phyloP scores from a whole-genome alignment of 352 stramenopile species.

The Globisporangium mamillatum region DNA sequence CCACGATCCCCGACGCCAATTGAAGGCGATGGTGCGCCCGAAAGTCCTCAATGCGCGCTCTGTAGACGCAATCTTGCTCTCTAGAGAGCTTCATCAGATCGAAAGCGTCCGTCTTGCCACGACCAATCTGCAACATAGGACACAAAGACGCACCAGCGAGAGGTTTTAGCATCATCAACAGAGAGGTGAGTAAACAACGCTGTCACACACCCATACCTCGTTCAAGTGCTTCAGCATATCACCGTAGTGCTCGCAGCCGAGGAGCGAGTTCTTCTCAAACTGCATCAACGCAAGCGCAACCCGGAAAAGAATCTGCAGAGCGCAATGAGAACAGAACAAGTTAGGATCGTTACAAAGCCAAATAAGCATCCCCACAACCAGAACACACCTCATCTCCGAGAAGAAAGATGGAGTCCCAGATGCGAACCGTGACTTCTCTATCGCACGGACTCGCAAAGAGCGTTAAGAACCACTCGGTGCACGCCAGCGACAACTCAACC shows the following conservation, averaged over 20 bases:
- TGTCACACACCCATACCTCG: constrained; percentile 40
- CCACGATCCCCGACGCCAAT: constrained; percentile 72
- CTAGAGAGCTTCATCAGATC: constrained; percentile 49
- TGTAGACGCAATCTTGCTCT: constrained; percentile 66
- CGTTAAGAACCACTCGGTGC: constrained; percentile 88
- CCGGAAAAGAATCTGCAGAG: constrained; percentile 65
- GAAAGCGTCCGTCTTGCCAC: constrained; percentile 40
- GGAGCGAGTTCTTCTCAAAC: constrained; percentile 48
- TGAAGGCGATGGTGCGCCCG: constrained; percentile 79
- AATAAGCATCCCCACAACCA: background rate
- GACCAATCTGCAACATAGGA: constrained; percentile 45
- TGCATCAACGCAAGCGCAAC: constrained; percentile 74
- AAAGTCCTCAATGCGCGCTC: constrained; percentile 79
- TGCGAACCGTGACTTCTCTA: constrained; percentile 64
- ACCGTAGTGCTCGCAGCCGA: constrained; percentile 64
- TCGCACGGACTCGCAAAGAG: constrained; percentile 82
- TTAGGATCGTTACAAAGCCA: background rate
- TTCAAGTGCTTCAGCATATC: constrained; percentile 83
- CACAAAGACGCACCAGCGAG: background rate
- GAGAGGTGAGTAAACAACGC: background rate
- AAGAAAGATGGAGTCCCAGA: constrained; percentile 86
- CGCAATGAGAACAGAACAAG: background rate
- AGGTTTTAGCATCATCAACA: background rate
- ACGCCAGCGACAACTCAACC: constrained; percentile 83
- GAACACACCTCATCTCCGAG: constrained; percentile 67